Base-by-base conservation (phyloP, 2,329 filamentous ascomycete genomes). In the Aquanectria penicillioides region DNA sequence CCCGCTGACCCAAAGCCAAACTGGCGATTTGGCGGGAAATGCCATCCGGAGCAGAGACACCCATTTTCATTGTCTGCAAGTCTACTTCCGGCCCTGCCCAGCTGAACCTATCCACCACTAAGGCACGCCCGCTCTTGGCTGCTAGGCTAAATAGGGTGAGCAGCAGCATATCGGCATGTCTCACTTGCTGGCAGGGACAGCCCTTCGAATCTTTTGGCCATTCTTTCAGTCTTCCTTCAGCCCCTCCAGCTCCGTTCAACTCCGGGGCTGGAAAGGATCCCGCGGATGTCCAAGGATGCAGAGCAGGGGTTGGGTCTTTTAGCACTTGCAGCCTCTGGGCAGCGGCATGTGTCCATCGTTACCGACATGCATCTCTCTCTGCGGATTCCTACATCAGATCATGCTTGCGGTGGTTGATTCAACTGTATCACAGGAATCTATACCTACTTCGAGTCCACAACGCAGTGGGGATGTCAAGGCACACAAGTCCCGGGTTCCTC, bases 11-110 rank as follows among this genome's bases (percentile, higher is more conserved):
- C 36, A 46, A 38, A 29, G 53, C 54, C 68, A 54, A 53, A 68
- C 60, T 66, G 62, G 66, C 64, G 60, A 59, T 63, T 62, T 44
- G 28, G 25, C 34, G 34, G 31, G 26, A 54, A 47, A 25, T 28
- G 26, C 26, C 28, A 22, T 25, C 26, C 25, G 33, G 11, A n/a
- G 25, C n/a, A 36, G 40, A 40, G 33, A 48, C 48, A 15, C 41
- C 15, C 40, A 43, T 26, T 20, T 28, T 26, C 15, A 26, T 20
- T 13, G 17, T 34, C 25, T 25, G n/a, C 34, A 17, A 28, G 31
- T 36, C 12, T 36, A 33, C 26, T 29, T 22, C 34, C 55, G 50
- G 58, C 54, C 63, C 62, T 69, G 63, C 40, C 46, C 48, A 68
- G 64, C 60, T 67, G 64, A 62, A 52, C 57, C 49, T 31, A 29